These are phyloP conservation scores for Iberis pinnata DNA, from an alignment of 345 rosid species.

Conservation along the genomic window DNA sequence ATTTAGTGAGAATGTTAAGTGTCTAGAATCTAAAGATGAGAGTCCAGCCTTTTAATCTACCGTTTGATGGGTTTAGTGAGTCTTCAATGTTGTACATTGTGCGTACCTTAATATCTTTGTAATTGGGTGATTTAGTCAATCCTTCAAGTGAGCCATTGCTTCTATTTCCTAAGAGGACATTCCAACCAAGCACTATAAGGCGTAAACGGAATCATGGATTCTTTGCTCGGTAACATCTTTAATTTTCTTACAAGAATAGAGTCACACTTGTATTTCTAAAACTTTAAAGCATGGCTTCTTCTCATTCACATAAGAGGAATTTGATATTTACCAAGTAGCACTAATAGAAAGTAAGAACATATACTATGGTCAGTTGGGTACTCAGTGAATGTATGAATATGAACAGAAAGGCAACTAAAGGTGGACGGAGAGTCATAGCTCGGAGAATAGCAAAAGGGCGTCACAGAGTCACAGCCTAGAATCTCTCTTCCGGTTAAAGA, in stretches of 20 bases:
- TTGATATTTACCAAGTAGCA: background rate
- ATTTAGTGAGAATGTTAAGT: background rate
- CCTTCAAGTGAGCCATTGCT: conserved; percentile 71
- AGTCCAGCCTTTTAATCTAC: background rate
- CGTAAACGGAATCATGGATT: conserved; percentile 88
- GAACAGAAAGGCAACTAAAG: conserved; percentile 92
- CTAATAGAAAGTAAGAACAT: background rate
- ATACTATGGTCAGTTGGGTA: no score
- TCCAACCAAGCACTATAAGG: conserved; percentile 77
- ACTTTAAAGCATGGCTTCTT: background rate
- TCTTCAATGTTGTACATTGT: background rate
- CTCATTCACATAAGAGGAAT: background rate
- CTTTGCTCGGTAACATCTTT: conserved; percentile 96
- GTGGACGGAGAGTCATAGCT: conserved; percentile 93
- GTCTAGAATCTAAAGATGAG: background rate
- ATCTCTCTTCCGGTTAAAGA: background rate
- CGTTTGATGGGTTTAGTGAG: background rate
- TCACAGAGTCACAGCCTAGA: conserved; percentile 72
- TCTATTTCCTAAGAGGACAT: conserved; percentile 69
- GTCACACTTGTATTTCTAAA: background rate
- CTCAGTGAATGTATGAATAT: conserved; percentile 26
- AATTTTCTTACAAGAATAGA: no score
- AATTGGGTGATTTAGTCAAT: conserved; percentile 41
- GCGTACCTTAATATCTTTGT: background rate
- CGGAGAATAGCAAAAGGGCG: conserved; percentile 97